These are phyloP conservation scores for Boletus rex-veris DNA, from an alignment of 768 basidiomycete genomes.

Conservation along the genomic window DNA sequence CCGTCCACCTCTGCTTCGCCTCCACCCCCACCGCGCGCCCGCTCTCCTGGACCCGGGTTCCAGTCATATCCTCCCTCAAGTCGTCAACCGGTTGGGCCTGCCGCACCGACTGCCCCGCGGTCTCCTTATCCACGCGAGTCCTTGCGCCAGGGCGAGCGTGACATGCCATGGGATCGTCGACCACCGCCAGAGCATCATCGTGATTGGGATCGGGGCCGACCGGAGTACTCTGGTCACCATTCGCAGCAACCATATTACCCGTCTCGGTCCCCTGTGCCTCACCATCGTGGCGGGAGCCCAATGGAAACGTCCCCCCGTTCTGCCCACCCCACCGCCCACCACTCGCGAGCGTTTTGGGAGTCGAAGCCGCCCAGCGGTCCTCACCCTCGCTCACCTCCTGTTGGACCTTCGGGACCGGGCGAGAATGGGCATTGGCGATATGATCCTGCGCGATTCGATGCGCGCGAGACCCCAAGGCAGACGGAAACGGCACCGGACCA, in stretches of 20 bases:
- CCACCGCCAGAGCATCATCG: slow-evolving; percentile 44
- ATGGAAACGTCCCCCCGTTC: slow-evolving; percentile 62
- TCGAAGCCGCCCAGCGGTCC: slow-evolving; percentile 44
- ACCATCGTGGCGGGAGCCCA: slow-evolving; percentile 45
- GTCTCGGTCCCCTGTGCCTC: slow-evolving; percentile 36
- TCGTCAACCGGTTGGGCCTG: slow-evolving; percentile 51
- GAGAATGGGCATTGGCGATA: slow-evolving; percentile 54
- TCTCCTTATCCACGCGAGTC: slow-evolving; percentile 58
- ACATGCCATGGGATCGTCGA: slow-evolving; percentile 60
- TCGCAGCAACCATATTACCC: slow-evolving; percentile 33
- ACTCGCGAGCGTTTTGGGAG: slow-evolving; percentile 55
- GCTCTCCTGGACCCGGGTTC: slow-evolving; percentile 50
- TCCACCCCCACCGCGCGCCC: slow-evolving; percentile 46
- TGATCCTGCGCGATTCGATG: slow-evolving; percentile 55
- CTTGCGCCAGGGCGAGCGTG: slow-evolving; percentile 45
- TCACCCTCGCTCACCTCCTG: slow-evolving; percentile 32
- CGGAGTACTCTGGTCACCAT: slow-evolving; percentile 33
- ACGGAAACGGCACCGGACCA: slow-evolving; percentile 31
- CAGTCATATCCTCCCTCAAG: slow-evolving; percentile 44
- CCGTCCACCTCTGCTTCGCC: slow-evolving; percentile 62
- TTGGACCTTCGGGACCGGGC: slow-evolving; percentile 35
- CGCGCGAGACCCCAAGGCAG: slow-evolving; percentile 40
- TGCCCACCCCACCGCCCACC: slow-evolving; percentile 37
- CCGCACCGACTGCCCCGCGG: slow-evolving; percentile 52
- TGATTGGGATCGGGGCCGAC: slow-evolving; percentile 52